Evolutionary conservation across 2,329 filamentous ascomycete species (phyloP).

Genomic region (Monosporascus sp.): DNA sequence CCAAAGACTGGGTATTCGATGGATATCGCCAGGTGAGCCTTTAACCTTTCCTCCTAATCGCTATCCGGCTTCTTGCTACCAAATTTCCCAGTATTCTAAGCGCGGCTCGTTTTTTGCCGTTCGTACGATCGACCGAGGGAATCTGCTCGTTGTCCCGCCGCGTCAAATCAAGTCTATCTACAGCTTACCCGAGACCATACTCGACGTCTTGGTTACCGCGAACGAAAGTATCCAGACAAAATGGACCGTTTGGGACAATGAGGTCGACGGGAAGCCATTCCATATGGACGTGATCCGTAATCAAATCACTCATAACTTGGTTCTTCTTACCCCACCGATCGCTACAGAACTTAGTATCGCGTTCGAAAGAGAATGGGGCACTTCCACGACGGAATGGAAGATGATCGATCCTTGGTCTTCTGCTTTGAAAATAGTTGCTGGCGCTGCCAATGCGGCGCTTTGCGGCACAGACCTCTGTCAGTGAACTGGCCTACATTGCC

Average conservation of each 20-base stretch:
- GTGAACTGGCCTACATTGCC: background rate
- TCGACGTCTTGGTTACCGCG: constrained; percentile 1
- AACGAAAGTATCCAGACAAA: constrained; percentile 1
- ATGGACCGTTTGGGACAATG: constrained; percentile 5
- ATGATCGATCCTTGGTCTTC: background rate
- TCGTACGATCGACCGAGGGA: constrained; percentile 2
- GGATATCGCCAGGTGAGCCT: too few relatives aligned
- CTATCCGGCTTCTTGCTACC: too few relatives aligned
- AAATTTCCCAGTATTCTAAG: constrained; percentile 1
- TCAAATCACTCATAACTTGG: constrained; percentile 3
- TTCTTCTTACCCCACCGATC: constrained; percentile 3
- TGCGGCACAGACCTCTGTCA: constrained; percentile 1
- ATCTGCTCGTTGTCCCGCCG: background rate
- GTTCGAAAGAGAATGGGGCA: constrained; percentile 2
- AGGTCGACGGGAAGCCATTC: constrained; percentile 1
- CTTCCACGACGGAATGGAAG: background rate
- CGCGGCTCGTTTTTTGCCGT: constrained; percentile 1
- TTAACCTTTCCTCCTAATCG: too few relatives aligned
- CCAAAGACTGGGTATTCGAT: too few relatives aligned
- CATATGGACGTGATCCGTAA: constrained; percentile 3
- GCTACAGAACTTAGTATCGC: constrained; percentile 1
- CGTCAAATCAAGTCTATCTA: constrained; percentile 2
- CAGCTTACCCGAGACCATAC: background rate
- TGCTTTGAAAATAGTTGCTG: background rate
- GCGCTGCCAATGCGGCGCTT: constrained; percentile 4